A percentile compares a stretch with the other conserved stretches of the same genome.
Evolutionary conservation across 2,329 filamentous ascomycete genomes (phyloP).

Genomic region (Escovopsis sp.): DNA sequence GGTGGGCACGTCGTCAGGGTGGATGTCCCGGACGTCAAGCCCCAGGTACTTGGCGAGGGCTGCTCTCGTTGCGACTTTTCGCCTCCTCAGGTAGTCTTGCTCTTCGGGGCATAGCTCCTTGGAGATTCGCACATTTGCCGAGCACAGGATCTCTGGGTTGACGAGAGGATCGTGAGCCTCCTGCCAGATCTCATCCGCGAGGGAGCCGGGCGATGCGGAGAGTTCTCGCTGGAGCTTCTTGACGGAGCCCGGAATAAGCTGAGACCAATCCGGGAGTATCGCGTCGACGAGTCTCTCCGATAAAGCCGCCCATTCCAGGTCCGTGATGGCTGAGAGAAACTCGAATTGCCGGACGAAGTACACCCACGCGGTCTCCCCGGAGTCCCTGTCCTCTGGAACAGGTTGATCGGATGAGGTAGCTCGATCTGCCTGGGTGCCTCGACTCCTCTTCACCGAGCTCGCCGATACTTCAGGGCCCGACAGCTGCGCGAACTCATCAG

Average conservation of each 20-base stretch:
- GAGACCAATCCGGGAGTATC: slow-evolving; percentile 74
- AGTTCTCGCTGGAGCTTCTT: slow-evolving; percentile 77
- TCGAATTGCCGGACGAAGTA: slow-evolving; percentile 33
- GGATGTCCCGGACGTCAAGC: slow-evolving; percentile 63
- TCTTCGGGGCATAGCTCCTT: slow-evolving; percentile 72
- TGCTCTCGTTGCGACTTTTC: slow-evolving; percentile 52
- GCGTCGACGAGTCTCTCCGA: slow-evolving; percentile 50
- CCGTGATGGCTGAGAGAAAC: slow-evolving; percentile 37
- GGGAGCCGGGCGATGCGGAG: slow-evolving; percentile 71
- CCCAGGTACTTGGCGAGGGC: slow-evolving; percentile 73
- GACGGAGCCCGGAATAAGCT: slow-evolving; percentile 58
- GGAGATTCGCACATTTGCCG: slow-evolving; percentile 71
- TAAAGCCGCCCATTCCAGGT: slow-evolving; percentile 39
- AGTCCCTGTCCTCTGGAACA: slow-evolving; percentile 8
- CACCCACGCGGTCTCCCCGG: slow-evolving; percentile 29
- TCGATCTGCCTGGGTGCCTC: slow-evolving; percentile 9
- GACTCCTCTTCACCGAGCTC: slow-evolving; percentile 1
- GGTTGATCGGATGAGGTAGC: slow-evolving; percentile 1
- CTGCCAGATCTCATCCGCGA: slow-evolving; percentile 86
- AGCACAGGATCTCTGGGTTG: slow-evolving; percentile 76
- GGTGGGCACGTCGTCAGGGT: slow-evolving; percentile 81
- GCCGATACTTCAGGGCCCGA: slow-evolving; percentile 8
- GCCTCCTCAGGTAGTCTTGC: slow-evolving; percentile 53
- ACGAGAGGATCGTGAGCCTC: slow-evolving; percentile 73
- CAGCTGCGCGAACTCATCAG: slow-evolving; percentile 26